Base-by-base conservation (phyloP, 2,329 filamentous ascomycete species). In the Phialemonium atrogriseum region DNA sequence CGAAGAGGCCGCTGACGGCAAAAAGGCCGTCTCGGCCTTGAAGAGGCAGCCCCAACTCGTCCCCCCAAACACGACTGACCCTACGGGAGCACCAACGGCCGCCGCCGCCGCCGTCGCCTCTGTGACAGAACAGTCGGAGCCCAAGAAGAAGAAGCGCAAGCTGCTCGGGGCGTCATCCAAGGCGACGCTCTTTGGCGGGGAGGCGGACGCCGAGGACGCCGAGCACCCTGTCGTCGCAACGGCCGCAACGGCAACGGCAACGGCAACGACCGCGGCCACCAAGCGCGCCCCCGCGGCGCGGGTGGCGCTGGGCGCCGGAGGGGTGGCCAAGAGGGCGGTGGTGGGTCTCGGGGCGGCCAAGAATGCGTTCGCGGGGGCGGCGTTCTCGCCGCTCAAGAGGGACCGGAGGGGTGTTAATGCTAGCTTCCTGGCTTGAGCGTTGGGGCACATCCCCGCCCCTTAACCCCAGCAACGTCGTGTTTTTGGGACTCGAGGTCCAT, bases 381-480 rank as follows among this genome's bases (percentile, higher is more conserved):
- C 64, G 4, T 86, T 87, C 51, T 86, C 81, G 12, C 82, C 82
- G 7, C 57, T 87, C 37, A 87, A 87, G 59, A 71, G 72, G 49
- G 76, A 85, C 30, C 69, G 71, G 36, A 73, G 77, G 38, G 74
- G 75, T 19, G 66, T 73, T 4, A 64, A 66, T 38, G 74, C 75
- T 33, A 80, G 75, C 46, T 80, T 80, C 43, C 50, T 77, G 36
- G 66, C 59, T 33, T 72, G 45, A 53, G 21, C n/a, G n/a, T n/a
- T n/a, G n/a, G n/a, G n/a, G n/a, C n/a, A n/a, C n/a, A n/a, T n/a
- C n/a, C n/a, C n/a, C n/a, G n/a, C n/a, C n/a, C n/a, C n/a, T n/a
- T n/a, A n/a, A n/a, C n/a, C n/a, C n/a, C n/a, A n/a, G n/a, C n/a
- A n/a, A n/a, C n/a, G n/a, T n/a, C n/a, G n/a, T n/a, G n/a, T n/a